Evolutionary conservation across 257 asterid genomes (phyloP).

Genomic region (Solanum sejunctum): DNA sequence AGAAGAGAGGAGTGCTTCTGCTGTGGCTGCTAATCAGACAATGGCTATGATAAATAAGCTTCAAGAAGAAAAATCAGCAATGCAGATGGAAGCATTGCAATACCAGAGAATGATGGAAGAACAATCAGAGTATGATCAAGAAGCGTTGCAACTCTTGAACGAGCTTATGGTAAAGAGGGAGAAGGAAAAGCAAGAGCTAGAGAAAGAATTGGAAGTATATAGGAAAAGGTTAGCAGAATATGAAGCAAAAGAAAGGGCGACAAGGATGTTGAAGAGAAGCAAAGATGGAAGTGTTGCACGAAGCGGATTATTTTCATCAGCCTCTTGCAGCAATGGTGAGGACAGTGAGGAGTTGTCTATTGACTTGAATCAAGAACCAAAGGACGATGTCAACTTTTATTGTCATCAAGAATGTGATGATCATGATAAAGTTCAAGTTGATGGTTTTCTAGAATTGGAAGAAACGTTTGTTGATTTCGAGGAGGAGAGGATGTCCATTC

Average conservation of each 20-base stretch:
- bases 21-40: conserved; percentile 85
- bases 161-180: conserved; percentile 92
- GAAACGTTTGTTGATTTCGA: conserved; percentile 82
- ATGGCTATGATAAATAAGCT: conserved; percentile 97
- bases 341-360: conserved; percentile 73
- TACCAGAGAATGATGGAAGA: conserved; percentile 99
- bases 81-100: conserved; percentile 98
- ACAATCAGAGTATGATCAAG: conserved; percentile 95
- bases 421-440: conserved; percentile 40
- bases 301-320: conserved; percentile 62
- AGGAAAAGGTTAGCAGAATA: conserved; percentile 58
- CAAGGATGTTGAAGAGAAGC: conserved; percentile 35
- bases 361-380: conserved; percentile 60
- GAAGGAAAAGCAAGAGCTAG: conserved; percentile 80
- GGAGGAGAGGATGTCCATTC: conserved; percentile 76
- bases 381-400: conserved; percentile 41
- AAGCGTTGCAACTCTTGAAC: conserved; percentile 84
- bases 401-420: conserved; percentile 22
- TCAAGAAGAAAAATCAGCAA: conserved; percentile 94
- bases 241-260: conserved; percentile 47
- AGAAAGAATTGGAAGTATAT: conserved; percentile 44
- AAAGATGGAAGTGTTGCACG: conserved; percentile 40
- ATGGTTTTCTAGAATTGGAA: conserved; percentile 56
- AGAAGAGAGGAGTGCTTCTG: conserved; percentile 95
- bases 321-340: conserved; percentile 70